A percentile compares a stretch with the other conserved stretches of the same genome.
These are phyloP conservation scores for Coemansia sp. DNA, from an alignment of 192 early-diverging fungal species.

Conservation along the genomic window DNA sequence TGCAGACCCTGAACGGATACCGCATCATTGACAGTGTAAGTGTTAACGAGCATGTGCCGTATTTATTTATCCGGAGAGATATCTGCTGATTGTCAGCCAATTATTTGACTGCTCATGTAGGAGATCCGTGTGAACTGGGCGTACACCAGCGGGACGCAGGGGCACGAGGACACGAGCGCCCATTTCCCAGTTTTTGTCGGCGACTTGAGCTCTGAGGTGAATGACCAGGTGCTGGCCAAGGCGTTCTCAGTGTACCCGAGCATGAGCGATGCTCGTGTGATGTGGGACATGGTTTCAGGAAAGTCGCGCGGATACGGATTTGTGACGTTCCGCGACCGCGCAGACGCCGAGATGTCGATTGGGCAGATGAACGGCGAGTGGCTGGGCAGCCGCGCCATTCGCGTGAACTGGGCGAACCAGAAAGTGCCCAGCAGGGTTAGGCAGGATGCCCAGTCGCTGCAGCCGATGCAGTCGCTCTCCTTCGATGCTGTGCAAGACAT, in stretches of 20 bases:
- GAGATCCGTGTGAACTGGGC: constrained; percentile 59
- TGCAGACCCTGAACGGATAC: constrained; percentile 70
- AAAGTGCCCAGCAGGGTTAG: constrained; percentile 54
- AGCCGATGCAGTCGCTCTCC: constrained; percentile 47
- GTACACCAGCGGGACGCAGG: constrained; percentile 34
- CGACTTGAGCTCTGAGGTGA: constrained; percentile 89
- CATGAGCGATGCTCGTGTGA: constrained; percentile 82
- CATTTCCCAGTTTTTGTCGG: constrained; percentile 94
- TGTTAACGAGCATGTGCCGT: neutral
- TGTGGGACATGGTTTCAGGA: constrained; percentile 88
- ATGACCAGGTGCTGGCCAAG: constrained; percentile 73
- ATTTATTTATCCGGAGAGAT: neutral
- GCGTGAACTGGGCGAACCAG: constrained; percentile 95
- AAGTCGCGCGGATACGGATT: constrained; percentile 93
- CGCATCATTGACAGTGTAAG: constrained; percentile 35
- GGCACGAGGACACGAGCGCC: constrained; percentile 67
- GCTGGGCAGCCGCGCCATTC: constrained; percentile 82
- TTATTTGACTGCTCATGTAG: constrained; percentile 8
- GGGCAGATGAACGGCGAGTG: constrained; percentile 84
- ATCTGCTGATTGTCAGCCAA: constrained; percentile 3
- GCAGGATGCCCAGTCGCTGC: constrained; percentile 13
- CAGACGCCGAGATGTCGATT: constrained; percentile 86
- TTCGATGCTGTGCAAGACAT: constrained; percentile 74
- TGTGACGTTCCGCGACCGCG: constrained; percentile 83
- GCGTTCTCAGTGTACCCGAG: constrained; percentile 61